phyloP scores from a whole-genome alignment of 208 protist genomes.

The Willaertia magna region DNA sequence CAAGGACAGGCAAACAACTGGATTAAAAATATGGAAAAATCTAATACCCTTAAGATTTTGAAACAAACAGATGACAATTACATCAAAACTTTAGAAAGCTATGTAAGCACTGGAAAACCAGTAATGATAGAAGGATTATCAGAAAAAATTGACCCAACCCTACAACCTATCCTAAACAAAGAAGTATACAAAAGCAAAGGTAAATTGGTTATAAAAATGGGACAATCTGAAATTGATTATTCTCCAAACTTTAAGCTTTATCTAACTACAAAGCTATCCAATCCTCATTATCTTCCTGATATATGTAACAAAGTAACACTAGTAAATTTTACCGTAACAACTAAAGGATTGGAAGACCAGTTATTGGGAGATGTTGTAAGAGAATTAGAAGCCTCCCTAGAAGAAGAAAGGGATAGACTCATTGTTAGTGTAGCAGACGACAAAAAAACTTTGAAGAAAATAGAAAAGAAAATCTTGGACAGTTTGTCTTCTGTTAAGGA shows the following conservation, averaged over 20 bases:
- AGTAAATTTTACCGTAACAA: conserved; percentile 93
- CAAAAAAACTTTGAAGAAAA: conserved; percentile 70
- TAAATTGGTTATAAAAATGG: conserved; percentile 69
- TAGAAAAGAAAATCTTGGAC: conserved; percentile 78
- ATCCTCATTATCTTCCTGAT: conserved; percentile 86
- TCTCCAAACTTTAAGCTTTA: conserved; percentile 58
- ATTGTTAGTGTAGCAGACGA: conserved; percentile 71
- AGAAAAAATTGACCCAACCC: conserved; percentile 84
- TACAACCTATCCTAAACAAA: conserved; percentile 83
- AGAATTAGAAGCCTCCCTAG: conserved; percentile 74
- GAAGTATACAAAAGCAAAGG: conserved; percentile 78
- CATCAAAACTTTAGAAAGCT: conserved; percentile 75
- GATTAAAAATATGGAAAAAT: conserved; percentile 71
- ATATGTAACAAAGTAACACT: conserved; percentile 84
- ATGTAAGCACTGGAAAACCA: conserved; percentile 80
- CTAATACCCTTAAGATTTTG: conserved; percentile 45
- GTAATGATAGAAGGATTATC: conserved; percentile 87
- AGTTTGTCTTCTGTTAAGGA: conserved; percentile 64
- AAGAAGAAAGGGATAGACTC: conserved; percentile 83
- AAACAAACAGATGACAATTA: conserved; percentile 58
- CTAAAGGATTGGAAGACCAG: conserved; percentile 81
- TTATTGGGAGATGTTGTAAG: conserved; percentile 79
- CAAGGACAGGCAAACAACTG: conserved; percentile 86
- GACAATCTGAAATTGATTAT: conserved; percentile 59
- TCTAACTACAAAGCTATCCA: conserved; percentile 84